Evolutionary conservation across 306 rosid species (phyloP).

Genomic region (Biancaea sappan): DNA sequence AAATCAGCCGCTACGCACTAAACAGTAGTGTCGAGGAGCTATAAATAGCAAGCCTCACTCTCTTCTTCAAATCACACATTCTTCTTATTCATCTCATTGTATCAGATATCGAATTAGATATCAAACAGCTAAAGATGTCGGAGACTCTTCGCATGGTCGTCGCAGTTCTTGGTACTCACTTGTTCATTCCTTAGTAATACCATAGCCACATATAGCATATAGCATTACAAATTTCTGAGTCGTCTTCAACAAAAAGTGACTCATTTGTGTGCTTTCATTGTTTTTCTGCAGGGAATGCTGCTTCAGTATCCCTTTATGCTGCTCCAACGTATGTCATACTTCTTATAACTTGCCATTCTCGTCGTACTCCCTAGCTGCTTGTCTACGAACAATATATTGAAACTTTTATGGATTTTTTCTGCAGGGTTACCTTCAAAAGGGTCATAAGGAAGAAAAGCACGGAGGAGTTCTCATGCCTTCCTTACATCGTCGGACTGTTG

Average conservation of each 20-base stretch:
- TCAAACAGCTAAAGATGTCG: conserved; percentile 38
- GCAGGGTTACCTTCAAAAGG: conserved; percentile 66
- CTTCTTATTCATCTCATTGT: conserved; percentile 25
- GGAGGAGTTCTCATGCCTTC: conserved; percentile 80
- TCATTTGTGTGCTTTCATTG: background rate
- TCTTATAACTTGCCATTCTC: background rate
- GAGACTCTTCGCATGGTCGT: conserved; percentile 49
- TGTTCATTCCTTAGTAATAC: conserved; percentile 15
- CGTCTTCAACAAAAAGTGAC: conserved; percentile 15
- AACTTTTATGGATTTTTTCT: background rate
- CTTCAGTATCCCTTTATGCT: conserved; percentile 65
- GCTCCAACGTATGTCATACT: conserved; percentile 74
- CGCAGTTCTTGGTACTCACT: conserved; percentile 66
- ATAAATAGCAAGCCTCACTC: conserved; percentile 34
- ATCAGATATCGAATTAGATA: background rate
- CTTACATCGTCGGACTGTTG: conserved; percentile 62
- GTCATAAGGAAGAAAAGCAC: conserved; percentile 75
- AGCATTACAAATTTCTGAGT: background rate
- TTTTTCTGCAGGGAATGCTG: conserved; percentile 70
- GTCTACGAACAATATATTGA: background rate
- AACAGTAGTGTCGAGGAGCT: conserved; percentile 6
- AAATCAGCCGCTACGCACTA: conserved; percentile 18
- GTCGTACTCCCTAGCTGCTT: background rate
- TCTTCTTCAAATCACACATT: conserved; percentile 13
- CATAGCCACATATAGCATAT: too few relatives aligned